Percentiles rank a stretch among this genome's conserved stretches.
Evolutionary conservation across 306 rosid species (phyloP).

Genomic region (Amphicarpaea edgeworthii): DNA sequence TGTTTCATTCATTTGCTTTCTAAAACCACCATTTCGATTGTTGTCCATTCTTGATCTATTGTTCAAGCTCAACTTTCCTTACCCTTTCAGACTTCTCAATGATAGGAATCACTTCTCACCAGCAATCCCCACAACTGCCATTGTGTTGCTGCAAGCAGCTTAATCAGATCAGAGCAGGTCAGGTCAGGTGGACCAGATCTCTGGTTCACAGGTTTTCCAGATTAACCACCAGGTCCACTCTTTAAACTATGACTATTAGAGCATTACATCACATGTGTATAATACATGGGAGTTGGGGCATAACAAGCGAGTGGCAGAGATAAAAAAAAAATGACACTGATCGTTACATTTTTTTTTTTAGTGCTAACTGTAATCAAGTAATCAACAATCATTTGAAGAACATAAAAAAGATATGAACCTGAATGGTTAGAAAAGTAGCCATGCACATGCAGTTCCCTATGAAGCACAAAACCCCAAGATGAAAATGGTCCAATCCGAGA

Average conservation of each 20-base stretch:
- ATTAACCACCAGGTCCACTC: not conserved
- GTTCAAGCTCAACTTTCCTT: not conserved
- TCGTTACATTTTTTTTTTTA: constrained; percentile 9
- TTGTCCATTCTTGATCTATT: not conserved
- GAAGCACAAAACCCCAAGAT: constrained; percentile 89
- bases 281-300: not conserved
- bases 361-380: constrained; percentile 10
- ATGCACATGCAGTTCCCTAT: constrained; percentile 96
- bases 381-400: constrained; percentile 30
- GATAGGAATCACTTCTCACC: not conserved
- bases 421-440: constrained; percentile 89
- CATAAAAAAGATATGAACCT: constrained; percentile 58
- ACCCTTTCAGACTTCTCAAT: not conserved
- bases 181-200: not conserved
- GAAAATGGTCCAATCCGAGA: constrained; percentile 85
- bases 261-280: constrained; percentile 4
- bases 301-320: constrained; percentile 9
- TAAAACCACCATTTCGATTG: not conserved
- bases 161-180: constrained; percentile 9
- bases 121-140: not conserved
- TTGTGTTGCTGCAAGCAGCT: not conserved
- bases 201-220: not conserved
- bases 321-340: constrained; percentile 30
- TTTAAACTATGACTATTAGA: constrained; percentile 15
- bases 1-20: not conserved